These are phyloP conservation scores for Aspergillus egyptiacus DNA, from an alignment of 495 filamentous ascomycete species.

Conservation along the genomic window DNA sequence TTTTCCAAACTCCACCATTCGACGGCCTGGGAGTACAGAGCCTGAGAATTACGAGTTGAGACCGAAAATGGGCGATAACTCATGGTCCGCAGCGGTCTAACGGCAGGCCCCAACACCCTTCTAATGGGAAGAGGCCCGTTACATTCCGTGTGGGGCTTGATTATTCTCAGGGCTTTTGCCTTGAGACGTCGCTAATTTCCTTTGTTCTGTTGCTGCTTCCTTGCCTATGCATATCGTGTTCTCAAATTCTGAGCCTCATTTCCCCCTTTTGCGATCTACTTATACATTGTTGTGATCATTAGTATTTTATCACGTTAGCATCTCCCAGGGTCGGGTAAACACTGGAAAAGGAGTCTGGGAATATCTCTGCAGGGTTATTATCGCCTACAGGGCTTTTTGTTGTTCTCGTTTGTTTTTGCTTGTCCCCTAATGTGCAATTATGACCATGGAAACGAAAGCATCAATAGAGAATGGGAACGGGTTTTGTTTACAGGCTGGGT, in stretches of 20 bases:
- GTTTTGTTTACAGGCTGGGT: slow-evolving; percentile 5
- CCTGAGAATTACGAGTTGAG: slow-evolving; percentile 63
- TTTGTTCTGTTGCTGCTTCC: slow-evolving; percentile 17
- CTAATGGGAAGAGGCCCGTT: no score
- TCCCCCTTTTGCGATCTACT: slow-evolving; percentile 19
- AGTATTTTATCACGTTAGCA: slow-evolving; percentile 17
- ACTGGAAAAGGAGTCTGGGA: slow-evolving; percentile 32
- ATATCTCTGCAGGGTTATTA: slow-evolving; percentile 15
- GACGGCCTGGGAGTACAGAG: slow-evolving; percentile 65
- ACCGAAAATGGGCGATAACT: slow-evolving; percentile 37
- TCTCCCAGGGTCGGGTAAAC: slow-evolving; percentile 21
- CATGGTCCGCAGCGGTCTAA: slow-evolving; percentile 42
- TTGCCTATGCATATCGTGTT: slow-evolving; percentile 16
- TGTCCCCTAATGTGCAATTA: slow-evolving; percentile 18
- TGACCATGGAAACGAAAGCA: slow-evolving; percentile 16
- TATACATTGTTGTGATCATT: slow-evolving; percentile 26
- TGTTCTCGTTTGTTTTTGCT: slow-evolving; percentile 19
- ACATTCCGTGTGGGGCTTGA: background rate
- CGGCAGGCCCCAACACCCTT: no score
- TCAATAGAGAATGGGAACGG: slow-evolving; percentile 14
- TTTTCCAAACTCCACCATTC: slow-evolving; percentile 55
- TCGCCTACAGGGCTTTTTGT: slow-evolving; percentile 4
- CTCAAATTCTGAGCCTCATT: slow-evolving; percentile 18
- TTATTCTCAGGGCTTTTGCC: background rate
- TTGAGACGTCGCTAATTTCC: background rate